A percentile compares a stretch with the other conserved stretches of the same genome.
Evolutionary conservation across 2,329 filamentous ascomycete genomes (phyloP).

Genomic region (Neofusicoccum kwambonambiense): DNA sequence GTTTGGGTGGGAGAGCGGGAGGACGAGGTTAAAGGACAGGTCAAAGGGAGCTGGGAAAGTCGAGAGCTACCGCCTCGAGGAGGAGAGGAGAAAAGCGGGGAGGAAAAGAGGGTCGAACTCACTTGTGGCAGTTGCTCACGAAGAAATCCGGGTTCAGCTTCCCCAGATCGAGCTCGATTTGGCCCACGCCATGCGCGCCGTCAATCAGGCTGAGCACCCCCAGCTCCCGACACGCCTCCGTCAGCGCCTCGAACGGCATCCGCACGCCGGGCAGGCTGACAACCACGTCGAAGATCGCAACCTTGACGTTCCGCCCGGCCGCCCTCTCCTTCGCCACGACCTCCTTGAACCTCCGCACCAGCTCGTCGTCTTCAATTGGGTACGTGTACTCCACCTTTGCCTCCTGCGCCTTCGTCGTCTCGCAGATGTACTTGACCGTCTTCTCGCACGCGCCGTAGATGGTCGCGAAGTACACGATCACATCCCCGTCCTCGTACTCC

Average conservation of each 20-base stretch:
- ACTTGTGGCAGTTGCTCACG: constrained; percentile 80
- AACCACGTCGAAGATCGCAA: constrained; percentile 79
- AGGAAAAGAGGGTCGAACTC: constrained; percentile 4
- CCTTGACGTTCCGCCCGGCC: constrained; percentile 61
- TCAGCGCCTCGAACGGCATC: constrained; percentile 73
- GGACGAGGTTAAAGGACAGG: no score
- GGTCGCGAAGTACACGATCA: constrained; percentile 75
- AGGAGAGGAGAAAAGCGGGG: neutral
- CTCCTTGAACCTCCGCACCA: constrained; percentile 61
- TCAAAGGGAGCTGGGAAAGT: neutral
- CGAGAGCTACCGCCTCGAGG: no score
- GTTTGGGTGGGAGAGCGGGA: neutral
- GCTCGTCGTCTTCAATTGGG: constrained; percentile 67
- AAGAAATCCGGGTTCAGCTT: constrained; percentile 79
- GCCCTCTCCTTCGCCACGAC: constrained; percentile 55
- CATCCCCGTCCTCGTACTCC: constrained; percentile 66
- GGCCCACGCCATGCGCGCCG: constrained; percentile 80
- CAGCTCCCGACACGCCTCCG: constrained; percentile 62
- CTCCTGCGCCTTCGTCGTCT: constrained; percentile 56
- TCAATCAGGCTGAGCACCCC: constrained; percentile 75
- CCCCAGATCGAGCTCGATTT: constrained; percentile 68
- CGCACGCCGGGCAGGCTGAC: constrained; percentile 74
- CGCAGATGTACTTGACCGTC: constrained; percentile 68
- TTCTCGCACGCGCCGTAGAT: constrained; percentile 78
- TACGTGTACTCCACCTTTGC: constrained; percentile 62